Conservation (phyloP, 768 basidiomycete species). For the Panaeolus papilionaceus region DNA sequence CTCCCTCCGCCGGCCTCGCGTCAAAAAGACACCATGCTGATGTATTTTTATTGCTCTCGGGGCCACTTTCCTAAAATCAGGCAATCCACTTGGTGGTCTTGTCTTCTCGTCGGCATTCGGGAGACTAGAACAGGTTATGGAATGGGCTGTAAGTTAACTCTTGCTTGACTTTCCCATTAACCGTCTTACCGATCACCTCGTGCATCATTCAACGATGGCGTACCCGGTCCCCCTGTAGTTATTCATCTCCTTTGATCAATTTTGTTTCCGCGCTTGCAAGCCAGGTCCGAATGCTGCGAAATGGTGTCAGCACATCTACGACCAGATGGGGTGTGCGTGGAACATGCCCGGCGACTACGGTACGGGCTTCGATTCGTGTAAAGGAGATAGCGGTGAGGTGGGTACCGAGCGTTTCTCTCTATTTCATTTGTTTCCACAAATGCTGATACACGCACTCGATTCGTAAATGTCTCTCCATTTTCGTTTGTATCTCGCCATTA, state of each 20-base stretch:
- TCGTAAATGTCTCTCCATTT: background rate
- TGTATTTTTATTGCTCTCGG: conserved; percentile 12
- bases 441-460: conserved; percentile 10
- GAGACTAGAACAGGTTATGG: conserved; percentile 59
- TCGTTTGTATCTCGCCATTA: conserved; percentile 6
- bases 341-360: conserved; percentile 63
- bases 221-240: conserved; percentile 44
- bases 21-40: conserved; percentile 1
- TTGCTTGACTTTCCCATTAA: background rate
- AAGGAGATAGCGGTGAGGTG: conserved; percentile 58
- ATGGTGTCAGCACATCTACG: conserved; percentile 68
- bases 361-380: conserved; percentile 56
- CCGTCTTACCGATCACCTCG: background rate
- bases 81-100: conserved; percentile 68
- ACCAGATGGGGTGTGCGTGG: conserved; percentile 62
- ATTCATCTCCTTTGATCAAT: conserved; percentile 63
- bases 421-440: conserved; percentile 12
- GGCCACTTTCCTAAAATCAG: conserved; percentile 28
- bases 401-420: conserved; percentile 10
- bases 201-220: conserved; percentile 12
- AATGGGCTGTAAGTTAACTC: conserved; percentile 67
- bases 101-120: conserved; percentile 81
- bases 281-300: conserved; percentile 53
- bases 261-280: conserved; percentile 79
- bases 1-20: background rate